Evolutionary conservation across 805 yeast species (phyloP).

Genomic region (Zygosaccharomyces gambellarensis): DNA sequence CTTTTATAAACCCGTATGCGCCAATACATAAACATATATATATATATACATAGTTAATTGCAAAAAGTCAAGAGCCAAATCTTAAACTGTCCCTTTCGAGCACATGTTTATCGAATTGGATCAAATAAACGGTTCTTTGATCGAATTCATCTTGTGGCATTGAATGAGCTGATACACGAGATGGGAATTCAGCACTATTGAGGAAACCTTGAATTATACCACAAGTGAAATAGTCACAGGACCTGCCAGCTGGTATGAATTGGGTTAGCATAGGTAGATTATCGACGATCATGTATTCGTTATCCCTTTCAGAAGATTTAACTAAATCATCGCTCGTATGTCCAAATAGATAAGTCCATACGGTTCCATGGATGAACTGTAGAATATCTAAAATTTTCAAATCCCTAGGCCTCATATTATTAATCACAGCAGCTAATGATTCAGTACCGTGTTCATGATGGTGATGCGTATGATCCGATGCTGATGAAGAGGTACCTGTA

Average conservation of each 20-base stretch:
- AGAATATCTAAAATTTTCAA: slow-evolving; percentile 59
- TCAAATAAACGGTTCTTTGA: slow-evolving; percentile 65
- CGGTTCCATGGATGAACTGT: slow-evolving; percentile 65
- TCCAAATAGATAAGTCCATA: slow-evolving; percentile 78
- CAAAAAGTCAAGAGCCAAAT: slow-evolving; percentile 17
- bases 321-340: slow-evolving; percentile 71
- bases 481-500: slow-evolving; percentile 4
- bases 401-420: slow-evolving; percentile 45
- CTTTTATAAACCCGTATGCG: slow-evolving; percentile 3
- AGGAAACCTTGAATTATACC: slow-evolving; percentile 84
- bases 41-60: background rate
- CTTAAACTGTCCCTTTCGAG: slow-evolving; percentile 50
- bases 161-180: slow-evolving; percentile 74
- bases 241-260: slow-evolving; percentile 64
- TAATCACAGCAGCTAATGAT: slow-evolving; percentile 22
- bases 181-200: slow-evolving; percentile 63
- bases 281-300: slow-evolving; percentile 77
- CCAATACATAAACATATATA: background rate
- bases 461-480: slow-evolving; percentile 6
- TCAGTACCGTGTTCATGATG: slow-evolving; percentile 15
- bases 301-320: slow-evolving; percentile 60
- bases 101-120: slow-evolving; percentile 61
- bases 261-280: slow-evolving; percentile 62
- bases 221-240: slow-evolving; percentile 80
- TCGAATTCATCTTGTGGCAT: slow-evolving; percentile 57